Evolutionary conservation across 441 rosid species (phyloP), one percentile per base, ranked within the genome.

Genomic region (Adansonia rubrostipa): DNA sequence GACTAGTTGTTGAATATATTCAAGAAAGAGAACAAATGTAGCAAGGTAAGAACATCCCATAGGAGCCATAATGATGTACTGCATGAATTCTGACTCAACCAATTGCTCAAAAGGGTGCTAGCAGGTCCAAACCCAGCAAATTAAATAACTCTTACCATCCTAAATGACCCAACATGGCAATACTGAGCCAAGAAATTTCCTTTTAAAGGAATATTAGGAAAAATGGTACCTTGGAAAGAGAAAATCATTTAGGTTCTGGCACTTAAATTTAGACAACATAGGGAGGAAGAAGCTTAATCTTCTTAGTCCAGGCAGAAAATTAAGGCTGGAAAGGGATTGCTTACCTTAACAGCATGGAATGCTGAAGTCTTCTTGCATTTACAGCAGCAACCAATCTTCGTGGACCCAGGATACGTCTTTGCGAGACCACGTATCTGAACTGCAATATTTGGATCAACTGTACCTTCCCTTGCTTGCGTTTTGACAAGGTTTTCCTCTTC

Each of bases 361-460:
- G 97, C 88, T 44, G 95, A 61, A 53, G 94, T 94, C 86, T 85
- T 93, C 83, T 83, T 88, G 91, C 96, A 90, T 85, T 88, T 90
- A 68, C 82, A 82, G 82, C 91, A 91, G 74, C 94, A 89, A 48
- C 97, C 92, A n/a, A 88, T 76, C 33, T 82, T 87, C 28, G 83
- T 85, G 0, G 86, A 85, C 77, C 99, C 99, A 17, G 95, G 90
- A 89, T 90, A 96, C 11, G 92, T 88, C 86, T 96, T 96, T 76
- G 81, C 85, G 78, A 96, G 94, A 64, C 98, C 97, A 79, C 87
- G 94, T 36, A 94, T 88, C 82, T 94, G 97, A 82, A 96, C 97
- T 11, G 98, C 96, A 74, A 93, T 80, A 88, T 87, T 83, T 14
- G 89, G 79, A 78, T 92, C 89, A 71, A 84, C 81, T 45, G 17